These are phyloP conservation scores for Sequoiadendron giganteum DNA, from an alignment of 75 land plant species.

Conservation along the genomic window DNA sequence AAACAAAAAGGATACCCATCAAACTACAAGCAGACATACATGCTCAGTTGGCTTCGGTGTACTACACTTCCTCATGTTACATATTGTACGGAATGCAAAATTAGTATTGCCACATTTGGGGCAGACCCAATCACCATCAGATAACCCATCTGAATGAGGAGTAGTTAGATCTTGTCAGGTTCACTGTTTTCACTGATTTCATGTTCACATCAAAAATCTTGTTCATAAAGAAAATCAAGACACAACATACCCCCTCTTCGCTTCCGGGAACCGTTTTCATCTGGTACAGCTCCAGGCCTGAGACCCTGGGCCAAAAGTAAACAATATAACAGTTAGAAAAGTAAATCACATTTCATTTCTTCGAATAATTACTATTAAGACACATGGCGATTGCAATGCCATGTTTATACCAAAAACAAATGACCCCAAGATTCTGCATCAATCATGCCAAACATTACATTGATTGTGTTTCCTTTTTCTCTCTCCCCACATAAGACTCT, in stretches of 20 bases:
- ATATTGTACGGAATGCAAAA: constrained; percentile 89
- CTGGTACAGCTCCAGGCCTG: constrained; percentile 45
- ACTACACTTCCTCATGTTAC: constrained; percentile 97
- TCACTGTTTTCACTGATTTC: background rate
- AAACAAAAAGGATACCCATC: background rate
- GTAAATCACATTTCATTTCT: background rate
- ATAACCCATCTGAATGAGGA: constrained; percentile 54
- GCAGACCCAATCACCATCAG: constrained; percentile 95
- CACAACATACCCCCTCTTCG: constrained; percentile 42
- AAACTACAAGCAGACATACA: background rate
- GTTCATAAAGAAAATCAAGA: background rate
- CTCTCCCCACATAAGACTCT: no score
- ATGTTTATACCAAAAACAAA: background rate
- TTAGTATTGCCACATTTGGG: constrained; percentile 98
- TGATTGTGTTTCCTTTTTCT: no score
- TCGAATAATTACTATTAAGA: background rate
- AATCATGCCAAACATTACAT: no score
- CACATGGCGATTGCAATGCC: background rate
- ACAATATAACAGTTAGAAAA: background rate
- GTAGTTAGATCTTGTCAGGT: background rate
- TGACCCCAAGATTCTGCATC: background rate
- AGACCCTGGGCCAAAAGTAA: constrained; percentile 46
- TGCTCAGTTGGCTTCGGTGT: constrained; percentile 72
- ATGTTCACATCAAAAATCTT: background rate
- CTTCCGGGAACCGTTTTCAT: constrained; percentile 71